Conservation (phyloP, 768 basidiomycete species). For the Tylopilus sp. region DNA sequence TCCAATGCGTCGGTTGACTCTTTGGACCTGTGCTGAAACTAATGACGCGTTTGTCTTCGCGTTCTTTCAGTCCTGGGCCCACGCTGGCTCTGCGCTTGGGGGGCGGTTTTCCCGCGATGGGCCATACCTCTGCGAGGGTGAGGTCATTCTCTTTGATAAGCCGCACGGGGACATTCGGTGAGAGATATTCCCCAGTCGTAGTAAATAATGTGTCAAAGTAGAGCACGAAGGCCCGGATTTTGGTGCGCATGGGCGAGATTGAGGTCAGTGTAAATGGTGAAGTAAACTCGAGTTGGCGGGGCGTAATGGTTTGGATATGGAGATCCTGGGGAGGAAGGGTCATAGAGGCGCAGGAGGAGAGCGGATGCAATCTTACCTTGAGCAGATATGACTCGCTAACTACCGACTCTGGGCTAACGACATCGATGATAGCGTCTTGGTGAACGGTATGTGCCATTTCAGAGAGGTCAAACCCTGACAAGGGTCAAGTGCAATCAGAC, state of each 20-base stretch:
- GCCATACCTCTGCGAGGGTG: constrained; percentile 75
- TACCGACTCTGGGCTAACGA: constrained; percentile 62
- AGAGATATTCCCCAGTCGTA: constrained; percentile 48
- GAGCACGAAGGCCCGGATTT: constrained; percentile 76
- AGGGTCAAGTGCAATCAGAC: not conserved
- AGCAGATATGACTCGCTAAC: constrained; percentile 60
- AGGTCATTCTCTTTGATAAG: constrained; percentile 57
- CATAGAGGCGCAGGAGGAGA: not conserved
- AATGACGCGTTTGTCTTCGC: constrained; percentile 38
- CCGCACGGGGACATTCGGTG: constrained; percentile 50
- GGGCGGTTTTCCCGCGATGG: constrained; percentile 63
- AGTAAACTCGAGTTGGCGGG: constrained; percentile 75
- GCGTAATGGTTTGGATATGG: constrained; percentile 56
- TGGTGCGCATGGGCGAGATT: constrained; percentile 54
- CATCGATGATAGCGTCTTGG: constrained; percentile 81
- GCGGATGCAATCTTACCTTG: constrained; percentile 49
- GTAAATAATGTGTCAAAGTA: constrained; percentile 97
- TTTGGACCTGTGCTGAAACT: constrained; percentile 91
- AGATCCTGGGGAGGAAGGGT: constrained; percentile 60
- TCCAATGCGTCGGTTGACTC: constrained; percentile 93
- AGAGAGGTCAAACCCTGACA: constrained; percentile 80
- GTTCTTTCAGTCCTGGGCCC: constrained; percentile 41
- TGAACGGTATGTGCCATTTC: constrained; percentile 75
- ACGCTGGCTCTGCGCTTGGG: constrained; percentile 57
- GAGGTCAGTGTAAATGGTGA: constrained; percentile 73